A percentile compares a stretch with the other conserved stretches of the same genome.
Evolutionary conservation across 2,329 filamentous ascomycete species (phyloP).

Genomic region (Gnomoniopsis smithogilvyi): DNA sequence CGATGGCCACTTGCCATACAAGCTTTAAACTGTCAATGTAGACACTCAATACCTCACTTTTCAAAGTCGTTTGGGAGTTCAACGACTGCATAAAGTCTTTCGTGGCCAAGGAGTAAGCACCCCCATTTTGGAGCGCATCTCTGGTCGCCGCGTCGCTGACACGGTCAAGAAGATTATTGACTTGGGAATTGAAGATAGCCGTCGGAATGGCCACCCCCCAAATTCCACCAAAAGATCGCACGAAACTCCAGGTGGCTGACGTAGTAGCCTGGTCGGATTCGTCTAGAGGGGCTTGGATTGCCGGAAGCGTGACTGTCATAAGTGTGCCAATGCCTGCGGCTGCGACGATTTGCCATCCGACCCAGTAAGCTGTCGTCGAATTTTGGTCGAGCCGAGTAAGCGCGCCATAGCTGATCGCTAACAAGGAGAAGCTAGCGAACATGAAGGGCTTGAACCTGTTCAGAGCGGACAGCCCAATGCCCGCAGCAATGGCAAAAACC

Average conservation of each 20-base stretch:
- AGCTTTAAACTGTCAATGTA: background rate
- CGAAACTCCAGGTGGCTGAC: slow-evolving; percentile 38
- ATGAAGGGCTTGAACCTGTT: slow-evolving; percentile 33
- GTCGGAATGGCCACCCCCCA: slow-evolving; percentile 43
- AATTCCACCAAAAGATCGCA: slow-evolving; percentile 41
- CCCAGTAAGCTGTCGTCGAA: slow-evolving; percentile 35
- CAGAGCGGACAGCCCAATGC: slow-evolving; percentile 19
- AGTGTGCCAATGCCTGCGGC: slow-evolving; percentile 36
- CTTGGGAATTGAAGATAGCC: slow-evolving; percentile 31
- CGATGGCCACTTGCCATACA: slow-evolving; percentile 1
- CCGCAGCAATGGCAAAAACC: slow-evolving; percentile 8
- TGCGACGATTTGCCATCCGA: slow-evolving; percentile 35
- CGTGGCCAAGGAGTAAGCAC: background rate
- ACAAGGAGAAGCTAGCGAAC: background rate
- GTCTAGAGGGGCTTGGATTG: slow-evolving; percentile 35
- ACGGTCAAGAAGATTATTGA: background rate
- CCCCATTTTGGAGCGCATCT: background rate
- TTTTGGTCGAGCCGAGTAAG: slow-evolving; percentile 31
- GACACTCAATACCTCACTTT: background rate
- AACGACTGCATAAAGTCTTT: background rate
- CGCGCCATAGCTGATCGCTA: slow-evolving; percentile 15
- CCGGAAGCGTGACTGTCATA: slow-evolving; percentile 39
- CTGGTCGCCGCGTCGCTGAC: background rate
- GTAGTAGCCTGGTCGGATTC: slow-evolving; percentile 33
- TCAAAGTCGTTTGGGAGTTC: background rate